Evolutionary conservation across 169 alveolate species (phyloP), one percentile per base, ranked within the genome.

Genomic region (Babesia divergens): DNA sequence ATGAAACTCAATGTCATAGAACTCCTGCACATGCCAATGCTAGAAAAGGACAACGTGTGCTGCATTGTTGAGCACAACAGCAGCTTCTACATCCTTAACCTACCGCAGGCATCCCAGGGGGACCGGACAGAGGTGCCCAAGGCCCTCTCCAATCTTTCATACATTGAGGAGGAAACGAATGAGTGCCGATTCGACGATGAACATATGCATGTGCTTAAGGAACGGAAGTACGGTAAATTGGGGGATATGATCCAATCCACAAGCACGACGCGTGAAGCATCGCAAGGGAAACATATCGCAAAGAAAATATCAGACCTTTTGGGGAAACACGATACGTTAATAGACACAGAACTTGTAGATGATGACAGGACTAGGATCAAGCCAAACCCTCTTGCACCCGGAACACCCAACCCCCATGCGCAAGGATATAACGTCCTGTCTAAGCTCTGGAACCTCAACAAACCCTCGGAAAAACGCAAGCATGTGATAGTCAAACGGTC

Each of bases 21-120:
- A 22, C 44, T 80, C 47, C 69, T 64, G 38, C 70, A 65, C 18
- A 20, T 80, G 38, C 83, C 84, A 9, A 13, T 64, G 64, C 72
- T 56, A 22, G 83, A 49, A 26, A 47, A 67, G 51, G 71, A 50
- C 8, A n/a, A 49, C 16, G 32, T 80, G 3, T 70, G 54, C 59
- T 71, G 86, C 66, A 60, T 71, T 1, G 72, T 80, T 42, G 88
- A 80, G 72, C 52, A 55, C 46, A 62, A 71, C 66, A 70, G 84
- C 79, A 69, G 84, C 42, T 70, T 80, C 40, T 70, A 80, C 59
- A 37, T 68, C n/a, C 20, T 80, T 1, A 64, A 51, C 51, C 74
- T 80, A 7, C 51, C 53, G 16, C 11, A 44, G 18, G 20, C 2
- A n/a, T 66, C 53, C 31, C 51, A 16, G 7, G 88, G 54, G 3